Base-by-base conservation (phyloP, 805 yeast species). In the Saturnispora kantuleensis region DNA sequence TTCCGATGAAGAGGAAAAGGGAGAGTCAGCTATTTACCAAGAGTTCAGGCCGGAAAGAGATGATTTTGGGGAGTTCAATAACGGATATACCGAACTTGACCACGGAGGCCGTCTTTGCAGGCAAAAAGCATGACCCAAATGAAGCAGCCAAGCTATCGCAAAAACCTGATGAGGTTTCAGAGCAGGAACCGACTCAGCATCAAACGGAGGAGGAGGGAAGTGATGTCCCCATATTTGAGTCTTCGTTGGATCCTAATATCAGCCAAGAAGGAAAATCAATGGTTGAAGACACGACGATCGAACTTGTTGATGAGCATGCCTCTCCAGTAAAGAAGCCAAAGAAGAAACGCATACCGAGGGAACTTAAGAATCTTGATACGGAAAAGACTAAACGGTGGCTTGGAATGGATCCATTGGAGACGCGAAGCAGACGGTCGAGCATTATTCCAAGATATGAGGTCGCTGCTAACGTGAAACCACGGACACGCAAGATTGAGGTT, bases 361-460 rank as follows among this genome's bases (percentile, higher is more conserved):
- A 69, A 50, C 69, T 69, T 40, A 59, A 63, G 11, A 66, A 68
- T 66, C 69, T 73, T 18, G 58, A 51, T 5, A 48, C 57, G 1
- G 52, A 56, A 30, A 48, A 52, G 29, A 49, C 54, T 1, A 51
- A 55, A 17, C 56, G 41, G 15, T 42, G 49, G 51, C 15, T 37
- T 43, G 43, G 47, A 11, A 39, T 45, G 28, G 50, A 47, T 45
- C 47, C 46, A 30, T 29, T 49, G 26, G 81, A 40, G 17, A 44
- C 52, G 10, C 38, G 48, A 11, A 55, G 52, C 42, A 67, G 86
- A 18, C 64, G 77, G 17, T 31, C 87, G 88, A 0, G 77, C 89
- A 1, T 59, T 82, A 43, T 67, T 83, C 34, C 74, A 71, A 12
- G 84, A 83, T 56, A 70, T 81, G 80, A 72, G 94, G 56, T 69